phyloP scores from a whole-genome alignment of 345 rosid species.

The Brassica carinata region DNA sequence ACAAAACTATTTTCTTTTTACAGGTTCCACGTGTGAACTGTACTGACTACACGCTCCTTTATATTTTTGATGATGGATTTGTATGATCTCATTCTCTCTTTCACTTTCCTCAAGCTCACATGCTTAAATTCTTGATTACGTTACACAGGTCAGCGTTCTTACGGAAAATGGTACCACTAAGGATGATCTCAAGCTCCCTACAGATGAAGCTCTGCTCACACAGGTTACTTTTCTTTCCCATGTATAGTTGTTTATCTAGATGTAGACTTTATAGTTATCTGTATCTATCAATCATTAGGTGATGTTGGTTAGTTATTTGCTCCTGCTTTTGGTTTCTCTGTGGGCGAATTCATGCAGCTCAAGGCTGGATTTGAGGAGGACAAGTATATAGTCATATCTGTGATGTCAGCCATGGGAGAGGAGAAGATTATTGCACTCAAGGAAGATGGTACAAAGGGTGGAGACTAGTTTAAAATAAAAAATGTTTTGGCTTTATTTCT shows the following conservation, averaged over 20 bases:
- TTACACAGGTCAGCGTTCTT: neutral
- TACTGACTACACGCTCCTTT: neutral
- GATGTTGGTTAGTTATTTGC: too few species aligned
- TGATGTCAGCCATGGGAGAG: neutral
- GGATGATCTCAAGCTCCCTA: neutral
- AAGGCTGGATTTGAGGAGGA: neutral
- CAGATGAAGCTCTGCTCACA: neutral
- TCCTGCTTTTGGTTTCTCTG: neutral
- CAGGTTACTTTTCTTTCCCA: neutral
- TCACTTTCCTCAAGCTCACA: neutral
- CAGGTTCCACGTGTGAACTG: neutral
- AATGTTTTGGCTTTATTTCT: neutral
- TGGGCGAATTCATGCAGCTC: neutral
- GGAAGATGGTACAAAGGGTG: neutral
- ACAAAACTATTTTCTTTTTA: neutral
- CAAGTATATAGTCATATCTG: neutral
- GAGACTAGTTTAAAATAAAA: neutral
- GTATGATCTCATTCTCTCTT: neutral
- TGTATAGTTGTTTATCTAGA: too few species aligned
- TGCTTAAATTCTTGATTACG: neutral
- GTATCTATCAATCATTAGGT: too few species aligned
- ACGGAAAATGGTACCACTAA: neutral
- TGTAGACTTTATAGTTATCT: neutral
- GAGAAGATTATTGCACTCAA: neutral
- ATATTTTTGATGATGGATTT: neutral